Percentiles rank a stretch among this genome's conserved stretches.
Evolutionary conservation across 2,329 filamentous ascomycete genomes (phyloP).

Genomic region (Tolypocladium ophioglossoides): DNA sequence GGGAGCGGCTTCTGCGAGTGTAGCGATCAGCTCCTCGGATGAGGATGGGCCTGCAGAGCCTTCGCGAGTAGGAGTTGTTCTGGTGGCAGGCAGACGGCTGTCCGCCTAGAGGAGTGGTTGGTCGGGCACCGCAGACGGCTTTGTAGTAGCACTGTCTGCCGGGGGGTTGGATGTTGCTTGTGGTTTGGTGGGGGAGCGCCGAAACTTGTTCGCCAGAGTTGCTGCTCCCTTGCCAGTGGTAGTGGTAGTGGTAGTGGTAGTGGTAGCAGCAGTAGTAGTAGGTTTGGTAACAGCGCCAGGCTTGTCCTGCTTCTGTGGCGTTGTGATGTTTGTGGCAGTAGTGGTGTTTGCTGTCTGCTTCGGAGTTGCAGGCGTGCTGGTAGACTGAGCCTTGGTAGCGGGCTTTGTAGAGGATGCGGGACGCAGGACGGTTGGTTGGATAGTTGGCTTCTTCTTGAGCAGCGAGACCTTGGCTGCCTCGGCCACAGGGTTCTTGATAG

Average conservation of each 20-base stretch:
- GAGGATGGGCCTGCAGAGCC: not conserved
- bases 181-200: not conserved
- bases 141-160: not conserved
- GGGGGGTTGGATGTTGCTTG: not conserved
- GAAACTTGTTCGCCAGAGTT: constrained; percentile 7
- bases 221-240: not conserved
- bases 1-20: not conserved
- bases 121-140: not conserved
- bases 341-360: not conserved
- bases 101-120: not conserved
- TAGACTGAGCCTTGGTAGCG: constrained; percentile 1
- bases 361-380: not conserved
- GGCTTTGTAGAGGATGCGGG: constrained; percentile 1
- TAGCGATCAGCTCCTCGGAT: not conserved
- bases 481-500: constrained; percentile 3
- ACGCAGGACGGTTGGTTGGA: not conserved
- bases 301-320: constrained; percentile 10
- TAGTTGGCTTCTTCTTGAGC: constrained; percentile 9
- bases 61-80: not conserved
- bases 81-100: not conserved
- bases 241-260: too few relatives aligned
- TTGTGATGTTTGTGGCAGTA: not conserved
- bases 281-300: not conserved
- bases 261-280: not conserved
- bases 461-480: constrained; percentile 5